phyloP scores from a whole-genome alignment of 345 rosid species.

The Rhodamnia rubescens region DNA sequence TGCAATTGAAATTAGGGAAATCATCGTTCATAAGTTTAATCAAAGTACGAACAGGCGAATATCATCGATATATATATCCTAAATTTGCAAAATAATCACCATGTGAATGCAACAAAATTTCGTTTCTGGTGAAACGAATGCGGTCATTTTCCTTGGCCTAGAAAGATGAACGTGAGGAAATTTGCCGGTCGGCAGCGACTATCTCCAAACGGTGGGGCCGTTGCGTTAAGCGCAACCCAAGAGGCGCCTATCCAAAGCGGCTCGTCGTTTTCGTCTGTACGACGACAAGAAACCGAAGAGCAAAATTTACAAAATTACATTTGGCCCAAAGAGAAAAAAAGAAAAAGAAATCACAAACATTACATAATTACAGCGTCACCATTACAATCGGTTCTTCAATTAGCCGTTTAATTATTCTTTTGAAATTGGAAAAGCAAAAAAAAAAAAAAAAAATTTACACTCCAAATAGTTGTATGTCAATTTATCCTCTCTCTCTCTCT shows the following conservation, averaged over 20 bases:
- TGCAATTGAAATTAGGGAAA: no score
- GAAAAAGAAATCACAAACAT: neutral
- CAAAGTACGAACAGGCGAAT: no score
- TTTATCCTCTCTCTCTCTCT: neutral
- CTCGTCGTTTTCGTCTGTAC: neutral
- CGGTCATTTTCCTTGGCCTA: neutral
- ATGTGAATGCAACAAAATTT: neutral
- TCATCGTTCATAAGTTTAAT: no score
- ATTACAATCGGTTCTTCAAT: neutral
- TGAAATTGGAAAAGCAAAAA: neutral
- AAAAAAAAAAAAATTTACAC: neutral
- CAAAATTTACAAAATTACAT: neutral
- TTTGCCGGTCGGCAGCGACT: neutral
- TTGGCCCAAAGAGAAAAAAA: neutral
- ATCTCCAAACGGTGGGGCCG: neutral
- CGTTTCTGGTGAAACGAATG: neutral
- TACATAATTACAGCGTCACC: neutral
- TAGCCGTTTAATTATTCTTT: neutral
- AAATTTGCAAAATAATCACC: neutral
- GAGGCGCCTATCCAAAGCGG: neutral
- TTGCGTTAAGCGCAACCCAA: neutral
- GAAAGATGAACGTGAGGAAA: neutral
- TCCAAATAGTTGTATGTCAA: neutral
- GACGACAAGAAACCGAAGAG: neutral
- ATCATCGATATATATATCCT: neutral